Evolutionary conservation across 257 asterid genomes (phyloP), one percentile per base, ranked within the genome.

Genomic region (Capsicum baccatum): DNA sequence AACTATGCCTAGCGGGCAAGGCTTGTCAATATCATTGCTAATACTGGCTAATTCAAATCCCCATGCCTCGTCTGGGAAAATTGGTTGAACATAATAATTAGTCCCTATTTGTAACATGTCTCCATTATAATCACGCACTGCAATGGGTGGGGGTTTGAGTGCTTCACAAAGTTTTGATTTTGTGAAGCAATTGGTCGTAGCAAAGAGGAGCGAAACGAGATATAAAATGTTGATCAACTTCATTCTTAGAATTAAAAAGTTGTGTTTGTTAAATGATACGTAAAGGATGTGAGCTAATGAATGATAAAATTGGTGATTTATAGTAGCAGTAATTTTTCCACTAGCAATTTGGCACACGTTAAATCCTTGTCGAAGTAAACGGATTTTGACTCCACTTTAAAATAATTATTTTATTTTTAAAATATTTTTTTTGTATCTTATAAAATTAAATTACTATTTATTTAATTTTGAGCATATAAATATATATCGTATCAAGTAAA

Each of bases 31-130:
- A 69, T 69, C 54, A 39, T 69, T 16, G 14, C 0, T 69, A 4
- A 69, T 69, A 19, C 8, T 69, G 33, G 26, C 78, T 69, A 69
- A 8, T 69, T 69, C 15, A 39, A 69, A 69, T 15, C 78, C 78
- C 54, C 78, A 15, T 13, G 54, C 78, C 14, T 68, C 33, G 78
- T 68, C 78, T 8, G 78, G 78, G 6, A 0, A 39, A 39, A 69
- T 16, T 7, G 78, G 54, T 39, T 69, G 33, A 54, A 69, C 1
- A 39, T 69, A 69, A 39, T 68, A 68, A 69, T 39, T 4, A 6
- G 15, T 16, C 7, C 0, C 14, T 0, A 54, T 19, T 69, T 0
- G 14, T 39, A 68, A 39, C 0, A 15, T 69, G 3, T 69, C 39
- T 4, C 78, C 78, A 1, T 4, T 39, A 69, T 15, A 39, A 69